Base-by-base conservation (phyloP, 1,284 basidiomycete genomes). In the Bondarzewia mesenterica region DNA sequence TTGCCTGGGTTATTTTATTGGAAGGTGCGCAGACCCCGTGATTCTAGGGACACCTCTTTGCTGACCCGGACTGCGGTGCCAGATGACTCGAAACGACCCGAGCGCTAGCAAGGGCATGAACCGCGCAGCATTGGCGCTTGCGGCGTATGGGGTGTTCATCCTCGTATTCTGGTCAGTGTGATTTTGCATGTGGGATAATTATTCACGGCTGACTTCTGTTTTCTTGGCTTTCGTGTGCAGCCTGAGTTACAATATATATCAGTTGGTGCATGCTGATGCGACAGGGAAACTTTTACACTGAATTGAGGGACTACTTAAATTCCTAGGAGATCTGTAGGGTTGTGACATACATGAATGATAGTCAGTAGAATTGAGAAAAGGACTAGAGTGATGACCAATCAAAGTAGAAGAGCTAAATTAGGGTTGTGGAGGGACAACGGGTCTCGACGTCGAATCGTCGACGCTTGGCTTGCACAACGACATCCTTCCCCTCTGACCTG, bases 1-100 rank as follows among this genome's bases (percentile, higher is more conserved):
- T 76, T 99, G 4, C 95, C 96, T 0, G 93, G 93, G 46, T 63
- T 90, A 51, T 81, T 91, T 58, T 88, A 81, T 63, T 89, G 84
- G 84, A 82, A 87, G 82, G 84, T 84, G 25, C 15, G 42, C 68
- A 26, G 37, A n/a, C 20, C 20, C 20, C 23, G 8, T 20, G 22
- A 35, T 26, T 43, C 41, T 55, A 22, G 20, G 16, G 21, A 50
- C 44, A n/a, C 41, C 50, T 60, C 12, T 6, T 15, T 38, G 61
- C 57, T 49, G 39, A 54, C 22, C 5, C 22, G 6, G n/a, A n/a
- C n/a, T n/a, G n/a, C n/a, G n/a, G n/a, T n/a, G n/a, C n/a, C 8
- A 89, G 77, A 72, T 96, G 54, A 86, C 89, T 57, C 80, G 82
- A 49, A 65, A 80, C 51, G 85, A 91, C 59, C 69, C 73, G 2